Evolutionary conservation across 441 rosid species (phyloP), one percentile per base, ranked within the genome.

Genomic region (Gossypium schwendimanii): DNA sequence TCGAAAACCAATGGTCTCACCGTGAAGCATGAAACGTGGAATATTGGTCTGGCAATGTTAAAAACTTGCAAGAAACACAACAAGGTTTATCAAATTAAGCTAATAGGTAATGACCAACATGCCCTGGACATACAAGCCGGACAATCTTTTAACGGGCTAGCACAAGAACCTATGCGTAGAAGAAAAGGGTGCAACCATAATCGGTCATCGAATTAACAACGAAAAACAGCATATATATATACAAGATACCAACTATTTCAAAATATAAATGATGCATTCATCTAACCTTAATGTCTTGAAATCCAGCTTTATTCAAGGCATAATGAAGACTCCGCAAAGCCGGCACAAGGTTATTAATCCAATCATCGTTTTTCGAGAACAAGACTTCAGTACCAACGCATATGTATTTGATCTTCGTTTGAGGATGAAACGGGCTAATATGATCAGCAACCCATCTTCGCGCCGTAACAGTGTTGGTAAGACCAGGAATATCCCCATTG

Each of bases 311-410:
- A 41, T 79, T 66, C 77, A 89, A 82, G 62, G 91, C 91, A 4
- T 10, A 55, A 59, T 83, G 76, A n/a, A 89, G 79, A 55, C 76
- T 81, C 67, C 66, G 84, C 88, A 89, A 87, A 10, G 91, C 93
- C 2, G 86, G 87, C 10, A 89, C 75, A 5, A 89, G 87, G 73
- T 82, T 86, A 12, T 69, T 52, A 47, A 87, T 79, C 76, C 73
- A 75, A 10, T 77, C 75, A 36, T 71, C 72, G 15, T 76, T 81
- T 45, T 77, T 77, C 20, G 77, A 63, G 33, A 85, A 87, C 3
- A 87, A 15, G 63, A 87, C 77, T 77, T 87, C 91, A 17, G 81
- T 87, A 0, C 91, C 91, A 18, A 86, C 85, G 0, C 80, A 82
- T 26, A 89, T 73, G 36, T 83, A 80, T 50, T 78, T 83, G 70